Evolutionary conservation across 495 filamentous ascomycete species (phyloP), one percentile per base, ranked within the genome.

Genomic region (Tuber borchii): DNA sequence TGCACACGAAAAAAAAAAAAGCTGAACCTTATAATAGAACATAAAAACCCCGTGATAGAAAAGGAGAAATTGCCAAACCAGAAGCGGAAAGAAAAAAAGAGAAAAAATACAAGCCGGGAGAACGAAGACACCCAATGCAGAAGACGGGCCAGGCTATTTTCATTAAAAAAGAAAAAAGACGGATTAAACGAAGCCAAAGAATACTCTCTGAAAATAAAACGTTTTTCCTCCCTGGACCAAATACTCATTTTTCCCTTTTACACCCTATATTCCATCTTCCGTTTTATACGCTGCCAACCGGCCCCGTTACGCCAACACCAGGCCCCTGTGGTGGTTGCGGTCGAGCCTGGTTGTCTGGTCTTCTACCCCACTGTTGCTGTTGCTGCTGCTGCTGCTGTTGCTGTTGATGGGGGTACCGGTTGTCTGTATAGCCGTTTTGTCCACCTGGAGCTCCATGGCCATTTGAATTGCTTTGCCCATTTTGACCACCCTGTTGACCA

Each of bases 401-500:
- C 6, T 56, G 48, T n/a, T 26, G 48, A 2, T 26, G 26, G 56
- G 56, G 56, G 34, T 40, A 72, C 26, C 77, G 78, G 7, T 69
- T 70, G 39, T 72, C 79, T 44, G 83, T 83, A 26, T 83, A 83
- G 26, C 82, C 74, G 26, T 78, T 81, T 68, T 82, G 83, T 8
- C 79, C 80, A 34, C 83, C 83, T 42, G 76, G 81, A 56, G 81
- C 80, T 17, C 78, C 79, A 44, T 77, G 76, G 51, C 71, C 80
- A 78, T 70, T 87, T 78, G 51, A 77, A 76, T 73, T 83, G 73
- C 74, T 75, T 71, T 40, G 77, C 37, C 74, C 85, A 82, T 70
- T 83, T 80, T 45, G 83, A 72, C 69, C 78, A 71, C 82, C 72
- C 26, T 85, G 83, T 43, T 84, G 82, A 20, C 82, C 79, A 71